These are phyloP conservation scores for Cladophialophora immunda DNA, from an alignment of 2,329 filamentous ascomycete species.

Conservation along the genomic window DNA sequence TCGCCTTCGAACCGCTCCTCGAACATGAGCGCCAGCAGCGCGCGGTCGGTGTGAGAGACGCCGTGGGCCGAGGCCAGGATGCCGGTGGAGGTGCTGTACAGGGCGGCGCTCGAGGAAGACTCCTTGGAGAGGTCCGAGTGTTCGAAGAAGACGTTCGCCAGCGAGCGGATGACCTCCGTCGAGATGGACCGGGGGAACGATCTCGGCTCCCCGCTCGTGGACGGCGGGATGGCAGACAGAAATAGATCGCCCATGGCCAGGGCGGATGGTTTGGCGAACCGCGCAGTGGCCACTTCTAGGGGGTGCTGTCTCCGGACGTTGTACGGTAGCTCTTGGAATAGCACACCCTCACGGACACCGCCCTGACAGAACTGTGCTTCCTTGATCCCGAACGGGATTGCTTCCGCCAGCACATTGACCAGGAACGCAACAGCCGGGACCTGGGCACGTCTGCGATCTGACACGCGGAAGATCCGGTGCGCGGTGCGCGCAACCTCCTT, in stretches of 20 bases:
- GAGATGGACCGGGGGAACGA: constrained; percentile 22
- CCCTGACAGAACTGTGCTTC: constrained; percentile 85
- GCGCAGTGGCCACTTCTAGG: constrained; percentile 68
- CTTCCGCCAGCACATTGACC: constrained; percentile 75
- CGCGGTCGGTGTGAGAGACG: constrained; percentile 75
- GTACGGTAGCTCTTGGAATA: constrained; percentile 68
- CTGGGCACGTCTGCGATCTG: constrained; percentile 77
- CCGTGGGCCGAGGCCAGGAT: constrained; percentile 74
- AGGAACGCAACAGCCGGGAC: constrained; percentile 85
- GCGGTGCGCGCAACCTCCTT: constrained; percentile 84
- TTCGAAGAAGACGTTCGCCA: constrained; percentile 65
- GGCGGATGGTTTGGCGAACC: constrained; percentile 59
- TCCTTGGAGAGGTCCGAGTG: constrained; percentile 63
- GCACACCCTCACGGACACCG: constrained; percentile 82
- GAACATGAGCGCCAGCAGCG: constrained; percentile 74
- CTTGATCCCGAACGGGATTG: constrained; percentile 73
- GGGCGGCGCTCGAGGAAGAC: constrained; percentile 68
- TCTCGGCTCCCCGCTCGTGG: neutral
- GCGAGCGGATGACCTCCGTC: constrained; percentile 53
- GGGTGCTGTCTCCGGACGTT: constrained; percentile 71
- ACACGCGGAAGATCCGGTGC: constrained; percentile 74
- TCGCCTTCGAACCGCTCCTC: constrained; percentile 78
- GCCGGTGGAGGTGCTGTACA: constrained; percentile 77
- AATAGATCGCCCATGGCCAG: constrained; percentile 59
- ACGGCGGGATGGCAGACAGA: constrained; percentile 54